Evolutionary conservation across 2,329 filamentous ascomycete genomes (phyloP).

Genomic region (Fusarium acutatum): DNA sequence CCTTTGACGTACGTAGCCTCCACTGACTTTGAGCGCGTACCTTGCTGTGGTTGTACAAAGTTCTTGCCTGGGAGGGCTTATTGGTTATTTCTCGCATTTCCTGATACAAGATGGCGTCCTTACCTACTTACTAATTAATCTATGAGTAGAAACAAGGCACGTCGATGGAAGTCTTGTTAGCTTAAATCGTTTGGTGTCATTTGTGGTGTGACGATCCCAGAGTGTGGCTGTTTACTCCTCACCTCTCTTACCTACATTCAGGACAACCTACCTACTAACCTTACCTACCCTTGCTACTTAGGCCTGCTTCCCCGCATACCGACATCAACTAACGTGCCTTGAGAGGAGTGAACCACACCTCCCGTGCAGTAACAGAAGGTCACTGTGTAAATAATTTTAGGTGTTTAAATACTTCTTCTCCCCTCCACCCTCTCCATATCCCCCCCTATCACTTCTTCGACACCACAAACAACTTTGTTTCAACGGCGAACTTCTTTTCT

Average conservation of each 20-base stretch:
- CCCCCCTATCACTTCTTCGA: slow-evolving; percentile 5
- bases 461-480: neutral
- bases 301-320: slow-evolving; percentile 35
- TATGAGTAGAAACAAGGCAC: neutral
- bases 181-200: neutral
- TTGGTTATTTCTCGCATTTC: neutral
- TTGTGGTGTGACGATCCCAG: slow-evolving; percentile 34
- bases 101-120: neutral
- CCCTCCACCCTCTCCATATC: slow-evolving; percentile 2
- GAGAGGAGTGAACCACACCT: neutral
- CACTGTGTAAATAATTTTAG: neutral
- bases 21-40: neutral
- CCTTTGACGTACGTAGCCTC: neutral
- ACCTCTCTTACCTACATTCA: neutral
- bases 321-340: neutral
- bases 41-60: neutral
- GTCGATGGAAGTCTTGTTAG: neutral
- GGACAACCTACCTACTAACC: neutral
- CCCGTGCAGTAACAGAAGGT: neutral
- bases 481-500: neutral
- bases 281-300: neutral
- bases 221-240: slow-evolving; percentile 22
- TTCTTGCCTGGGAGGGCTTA: neutral
- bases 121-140: neutral
- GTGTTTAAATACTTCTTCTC: slow-evolving; percentile 39